Percentiles rank a stretch among this genome's conserved stretches.
Evolutionary conservation across 2,329 filamentous ascomycete genomes (phyloP).

Genomic region (Arthroderma uncinatum): DNA sequence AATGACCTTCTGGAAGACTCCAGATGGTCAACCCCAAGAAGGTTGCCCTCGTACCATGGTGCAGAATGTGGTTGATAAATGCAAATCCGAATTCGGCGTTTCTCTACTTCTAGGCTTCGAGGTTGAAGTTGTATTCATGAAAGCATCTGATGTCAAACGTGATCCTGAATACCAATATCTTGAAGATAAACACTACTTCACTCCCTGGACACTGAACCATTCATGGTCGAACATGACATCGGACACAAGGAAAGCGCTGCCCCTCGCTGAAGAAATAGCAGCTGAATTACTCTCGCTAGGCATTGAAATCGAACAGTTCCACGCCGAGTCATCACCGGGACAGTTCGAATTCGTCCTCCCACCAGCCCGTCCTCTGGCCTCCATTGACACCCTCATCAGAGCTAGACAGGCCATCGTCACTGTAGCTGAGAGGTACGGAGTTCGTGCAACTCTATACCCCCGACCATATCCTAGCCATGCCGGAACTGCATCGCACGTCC

Average conservation of each 20-base stretch:
- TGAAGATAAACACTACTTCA: slow-evolving; percentile 23
- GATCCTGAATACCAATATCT: slow-evolving; percentile 6
- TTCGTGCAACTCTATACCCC: slow-evolving; percentile 62
- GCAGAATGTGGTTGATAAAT: slow-evolving; percentile 42
- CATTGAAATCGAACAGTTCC: slow-evolving; percentile 60
- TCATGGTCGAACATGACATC: slow-evolving; percentile 58
- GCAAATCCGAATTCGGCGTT: slow-evolving; percentile 43
- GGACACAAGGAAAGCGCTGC: slow-evolving; percentile 46
- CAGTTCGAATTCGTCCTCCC: slow-evolving; percentile 70
- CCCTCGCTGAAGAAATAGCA: slow-evolving; percentile 56
- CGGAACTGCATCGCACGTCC: slow-evolving; percentile 58
- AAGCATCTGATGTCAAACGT: slow-evolving; percentile 27
- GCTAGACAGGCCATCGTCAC: slow-evolving; percentile 58
- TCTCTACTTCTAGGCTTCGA: slow-evolving; percentile 65
- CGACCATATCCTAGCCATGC: slow-evolving; percentile 50
- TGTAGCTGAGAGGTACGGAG: slow-evolving; percentile 50
- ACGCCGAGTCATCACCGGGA: slow-evolving; percentile 60
- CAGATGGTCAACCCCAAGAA: slow-evolving; percentile 40
- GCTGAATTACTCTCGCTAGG: slow-evolving; percentile 48
- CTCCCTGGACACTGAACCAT: slow-evolving; percentile 51
- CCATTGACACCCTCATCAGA: slow-evolving; percentile 61
- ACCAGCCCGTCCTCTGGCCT: slow-evolving; percentile 50
- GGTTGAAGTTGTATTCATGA: slow-evolving; percentile 65
- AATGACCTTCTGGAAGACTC: slow-evolving; percentile 54
- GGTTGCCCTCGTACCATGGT: slow-evolving; percentile 59